phyloP scores from a whole-genome alignment of 306 rosid species.

The Begonia fuchsioides region DNA sequence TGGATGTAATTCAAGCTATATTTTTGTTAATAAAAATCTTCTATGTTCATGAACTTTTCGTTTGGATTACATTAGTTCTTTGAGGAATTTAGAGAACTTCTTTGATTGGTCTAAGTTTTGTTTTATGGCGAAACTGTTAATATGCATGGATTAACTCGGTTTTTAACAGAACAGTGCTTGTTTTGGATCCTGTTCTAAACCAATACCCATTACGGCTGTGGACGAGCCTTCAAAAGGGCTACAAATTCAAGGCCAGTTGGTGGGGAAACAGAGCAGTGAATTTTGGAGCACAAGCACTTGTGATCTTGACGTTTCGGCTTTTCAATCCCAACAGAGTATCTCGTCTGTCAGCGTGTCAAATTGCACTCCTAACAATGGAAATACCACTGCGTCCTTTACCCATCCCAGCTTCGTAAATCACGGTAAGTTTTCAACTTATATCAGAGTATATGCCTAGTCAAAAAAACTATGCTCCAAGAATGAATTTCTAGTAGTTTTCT shows the following conservation, averaged over 20 bases:
- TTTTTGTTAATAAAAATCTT: too few species aligned
- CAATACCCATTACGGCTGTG: conserved; percentile 88
- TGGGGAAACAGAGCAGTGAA: conserved; percentile 63
- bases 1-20: too few species aligned
- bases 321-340: conserved; percentile 73
- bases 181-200: conserved; percentile 90
- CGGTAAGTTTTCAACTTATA: conserved; percentile 48
- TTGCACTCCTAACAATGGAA: conserved; percentile 37
- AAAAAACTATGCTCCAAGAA: too few species aligned
- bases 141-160: conserved; percentile 45
- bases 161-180: conserved; percentile 96
- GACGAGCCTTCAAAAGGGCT: conserved; percentile 91
- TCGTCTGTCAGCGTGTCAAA: conserved; percentile 69
- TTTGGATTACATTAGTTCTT: too few species aligned
- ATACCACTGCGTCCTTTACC: conserved; percentile 20
- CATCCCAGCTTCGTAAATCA: conserved; percentile 64
- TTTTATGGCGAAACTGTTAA: too few species aligned
- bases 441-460: too few species aligned
- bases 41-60: too few species aligned
- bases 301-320: conserved; percentile 58
- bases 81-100: too few species aligned
- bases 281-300: conserved; percentile 97
- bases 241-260: conserved; percentile 57
- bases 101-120: too few species aligned
- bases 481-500: too few species aligned